phyloP scores from a whole-genome alignment of 345 rosid species.

The Arabis hirsuta region DNA sequence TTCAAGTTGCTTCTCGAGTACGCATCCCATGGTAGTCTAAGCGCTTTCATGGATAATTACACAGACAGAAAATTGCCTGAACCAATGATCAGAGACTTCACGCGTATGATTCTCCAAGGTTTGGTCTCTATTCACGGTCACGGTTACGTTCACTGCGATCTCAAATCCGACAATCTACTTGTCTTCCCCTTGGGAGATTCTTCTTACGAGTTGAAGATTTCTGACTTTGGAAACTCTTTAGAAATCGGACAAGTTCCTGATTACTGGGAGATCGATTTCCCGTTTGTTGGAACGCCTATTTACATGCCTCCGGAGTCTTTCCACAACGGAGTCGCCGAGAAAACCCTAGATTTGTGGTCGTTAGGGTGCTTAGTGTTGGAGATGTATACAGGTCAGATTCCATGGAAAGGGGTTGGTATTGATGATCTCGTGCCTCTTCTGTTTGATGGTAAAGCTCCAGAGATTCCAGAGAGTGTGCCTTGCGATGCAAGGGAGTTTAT shows the following conservation, averaged over 20 bases:
- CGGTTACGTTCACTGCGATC: slow-evolving; percentile 1
- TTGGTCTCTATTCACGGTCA: neutral
- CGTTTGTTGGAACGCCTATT: neutral
- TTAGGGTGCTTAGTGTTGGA: slow-evolving; percentile 15
- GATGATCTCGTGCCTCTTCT: neutral
- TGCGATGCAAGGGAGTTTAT: slow-evolving; percentile 6
- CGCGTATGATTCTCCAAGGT: neutral
- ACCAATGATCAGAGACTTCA: neutral
- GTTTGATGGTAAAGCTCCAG: neutral
- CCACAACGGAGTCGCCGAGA: neutral
- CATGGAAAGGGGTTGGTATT: neutral
- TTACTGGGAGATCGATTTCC: neutral
- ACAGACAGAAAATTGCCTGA: neutral
- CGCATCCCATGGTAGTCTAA: neutral
- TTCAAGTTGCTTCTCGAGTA: neutral
- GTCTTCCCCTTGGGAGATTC: neutral
- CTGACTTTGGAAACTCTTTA: slow-evolving; percentile 6
- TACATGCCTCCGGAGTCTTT: slow-evolving; percentile 22
- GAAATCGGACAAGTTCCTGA: neutral
- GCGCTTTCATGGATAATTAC: neutral
- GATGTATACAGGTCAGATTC: neutral
- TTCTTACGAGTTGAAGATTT: slow-evolving; percentile 4
- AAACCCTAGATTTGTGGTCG: slow-evolving; percentile 20
- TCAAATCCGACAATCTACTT: neutral
- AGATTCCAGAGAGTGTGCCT: slow-evolving; percentile 1